Base-by-base conservation (phyloP, 2,329 filamentous ascomycete species). In the Curvularia lunata region DNA sequence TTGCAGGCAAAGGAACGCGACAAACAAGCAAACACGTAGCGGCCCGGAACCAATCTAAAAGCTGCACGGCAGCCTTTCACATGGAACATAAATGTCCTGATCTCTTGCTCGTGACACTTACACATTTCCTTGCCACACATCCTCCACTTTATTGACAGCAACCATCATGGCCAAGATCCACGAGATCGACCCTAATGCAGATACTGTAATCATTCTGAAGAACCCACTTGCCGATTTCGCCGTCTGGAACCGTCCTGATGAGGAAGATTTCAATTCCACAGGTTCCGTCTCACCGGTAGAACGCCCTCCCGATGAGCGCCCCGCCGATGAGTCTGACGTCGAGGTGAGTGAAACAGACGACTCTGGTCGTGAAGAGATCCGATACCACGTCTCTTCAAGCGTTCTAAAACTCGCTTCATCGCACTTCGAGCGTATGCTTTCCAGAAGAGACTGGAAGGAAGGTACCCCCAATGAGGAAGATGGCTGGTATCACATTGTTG, bases 181-280 rank as follows among this genome's bases (percentile, higher is more conserved):
- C 28, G 18, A 23, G 21, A 54, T 61, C 37, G 41, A 47, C 8
- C 43, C 47, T 13, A 37, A 52, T 19, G 42, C 25, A 21, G 58
- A 61, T 45, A 52, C 58, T 4, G 30, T 61, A 16, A 58, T 61
- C 25, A 37, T 52, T 16, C 32, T 61, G 8, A 48, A 43, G 12
- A 46, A 58, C 13, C 56, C 56, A 10, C 21, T 41, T n/a, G 12
- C 9, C 4, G 18, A 46, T 12, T 54, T 58, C 42, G 46, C 46
- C 7, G 45, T 58, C 2, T 50, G 56, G 56, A 37, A 49, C 16
- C 2, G 10, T 46, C 16, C 12, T 30, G 2, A 37, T n/a, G 13
- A 6, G 6, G 18, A 12, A 21, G 18, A 21, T 3, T 7, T 4
- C 1, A 16, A 19, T 40, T 4, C 38, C 18, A 13, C 5, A n/a